Evolutionary conservation across 2,329 filamentous ascomycete genomes (phyloP), one percentile per base, ranked within the genome.

Genomic region (Rugonectria rugulosa): DNA sequence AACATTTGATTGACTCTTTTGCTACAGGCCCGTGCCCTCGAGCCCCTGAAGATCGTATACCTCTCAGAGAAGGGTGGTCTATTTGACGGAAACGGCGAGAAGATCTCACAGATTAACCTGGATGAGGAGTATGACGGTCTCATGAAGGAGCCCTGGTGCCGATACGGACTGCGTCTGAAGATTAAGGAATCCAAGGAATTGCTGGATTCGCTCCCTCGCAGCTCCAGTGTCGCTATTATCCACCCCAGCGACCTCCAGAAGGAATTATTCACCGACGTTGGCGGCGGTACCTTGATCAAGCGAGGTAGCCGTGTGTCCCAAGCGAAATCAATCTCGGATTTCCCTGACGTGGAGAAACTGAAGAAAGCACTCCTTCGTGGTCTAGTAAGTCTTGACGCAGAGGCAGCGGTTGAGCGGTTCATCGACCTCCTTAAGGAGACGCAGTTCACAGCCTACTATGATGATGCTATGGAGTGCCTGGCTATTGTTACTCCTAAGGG

Each of bases 31-130:
- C 88, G 91, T 57, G 87, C 90, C 53, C 81, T 99, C 49, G 88
- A 98, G 76, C 95, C 95, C 21, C 80, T 98, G 68, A 99, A 99
- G 86, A 94, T 98, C 59, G 93, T 99, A 57, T 99, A 97, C 73
- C 83, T 98, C n/a, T 96, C 92, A 5, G 95, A 99, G 79, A 98
- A 98, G 83, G 95, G 95, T 44, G 95, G 94, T 7, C 79, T 99
- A 27, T 96, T 97, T 77, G 92, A 98, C 72, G 93, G 92, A 56
- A 91, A 96, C 61, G 90, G 89, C 56, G 89, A 94, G 80, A 96
- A 97, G 80, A 98, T 98, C 70, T 97, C n/a, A n/a, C n/a, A n/a
- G n/a, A 98, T 98, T 77, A 98, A 98, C 78, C n/a, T n/a, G n/a
- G n/a, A n/a, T n/a, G n/a, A n/a, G n/a, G n/a, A n/a, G n/a, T n/a